These are phyloP conservation scores for Lactarius sanguifluus DNA, from an alignment of 768 basidiomycete species.

Conservation along the genomic window DNA sequence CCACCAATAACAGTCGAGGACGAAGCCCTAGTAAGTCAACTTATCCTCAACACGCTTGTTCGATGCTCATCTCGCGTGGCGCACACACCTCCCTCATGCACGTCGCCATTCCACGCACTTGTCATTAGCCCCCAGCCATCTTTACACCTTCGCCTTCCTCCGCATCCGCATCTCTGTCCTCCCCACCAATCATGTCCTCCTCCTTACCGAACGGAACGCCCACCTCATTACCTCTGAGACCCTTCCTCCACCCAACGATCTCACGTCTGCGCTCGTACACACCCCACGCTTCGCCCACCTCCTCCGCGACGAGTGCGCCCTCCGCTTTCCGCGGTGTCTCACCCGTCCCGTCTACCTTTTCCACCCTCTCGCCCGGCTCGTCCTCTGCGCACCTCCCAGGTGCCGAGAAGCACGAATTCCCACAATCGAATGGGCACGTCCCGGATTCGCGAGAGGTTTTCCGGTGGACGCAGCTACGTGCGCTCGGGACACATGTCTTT, in stretches of 20 bases:
- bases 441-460: constrained; percentile 57
- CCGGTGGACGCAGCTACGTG: constrained; percentile 69
- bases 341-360: constrained; percentile 63
- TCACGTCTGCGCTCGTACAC: constrained; percentile 77
- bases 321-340: constrained; percentile 46
- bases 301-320: constrained; percentile 45
- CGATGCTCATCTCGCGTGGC: constrained; percentile 33
- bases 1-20: constrained; percentile 13
- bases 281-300: constrained; percentile 45
- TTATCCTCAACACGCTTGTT: constrained; percentile 28
- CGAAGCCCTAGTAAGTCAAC: constrained; percentile 37
- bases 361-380: constrained; percentile 60
- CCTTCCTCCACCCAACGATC: constrained; percentile 70
- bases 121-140: constrained; percentile 29
- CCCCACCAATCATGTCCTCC: constrained; percentile 44
- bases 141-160: constrained; percentile 39
- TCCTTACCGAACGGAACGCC: constrained; percentile 38
- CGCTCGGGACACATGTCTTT: constrained; percentile 58
- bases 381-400: constrained; percentile 50
- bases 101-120: background rate
- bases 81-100: constrained; percentile 30
- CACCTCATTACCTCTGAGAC: constrained; percentile 36
- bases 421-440: constrained; percentile 28
- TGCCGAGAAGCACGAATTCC: constrained; percentile 30
- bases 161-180: constrained; percentile 34